These are phyloP conservation scores for Rhodotorula mucilaginosa DNA, from an alignment of 1,284 basidiomycete species.

Conservation along the genomic window DNA sequence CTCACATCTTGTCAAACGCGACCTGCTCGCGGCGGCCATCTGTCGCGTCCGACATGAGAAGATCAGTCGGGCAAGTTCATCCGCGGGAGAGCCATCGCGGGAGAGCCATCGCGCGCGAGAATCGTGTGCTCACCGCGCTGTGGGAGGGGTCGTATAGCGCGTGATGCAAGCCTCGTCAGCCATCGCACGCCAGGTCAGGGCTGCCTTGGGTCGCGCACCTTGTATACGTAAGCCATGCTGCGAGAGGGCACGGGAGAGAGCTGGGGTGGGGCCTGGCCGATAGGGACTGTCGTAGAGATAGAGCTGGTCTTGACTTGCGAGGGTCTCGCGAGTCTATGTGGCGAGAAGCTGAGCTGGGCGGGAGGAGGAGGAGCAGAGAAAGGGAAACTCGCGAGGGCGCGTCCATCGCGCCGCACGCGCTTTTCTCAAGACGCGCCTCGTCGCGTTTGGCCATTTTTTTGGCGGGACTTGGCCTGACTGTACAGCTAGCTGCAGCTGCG, in stretches of 20 bases:
- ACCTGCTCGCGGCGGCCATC: constrained; percentile 76
- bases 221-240: constrained; percentile 40
- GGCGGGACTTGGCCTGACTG: no score
- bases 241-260: neutral
- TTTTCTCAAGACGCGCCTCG: neutral
- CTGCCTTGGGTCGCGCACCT: constrained; percentile 18
- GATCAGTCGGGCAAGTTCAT: neutral
- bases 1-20: constrained; percentile 78
- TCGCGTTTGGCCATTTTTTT: neutral
- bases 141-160: neutral
- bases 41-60: constrained; percentile 9
- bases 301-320: neutral
- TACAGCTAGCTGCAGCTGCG: no score
- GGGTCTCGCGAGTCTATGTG: neutral
- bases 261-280: neutral
- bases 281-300: neutral
- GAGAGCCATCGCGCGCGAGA: neutral
- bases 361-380: neutral
- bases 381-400: neutral
- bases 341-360: neutral
- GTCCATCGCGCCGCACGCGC: neutral
- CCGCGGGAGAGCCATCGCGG: neutral
- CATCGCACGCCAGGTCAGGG: neutral
- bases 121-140: constrained; percentile 30
- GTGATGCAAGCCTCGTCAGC: constrained; percentile 4